Base-by-base conservation (phyloP, 2,329 filamentous ascomycete species). In the Fusarium sp. region DNA sequence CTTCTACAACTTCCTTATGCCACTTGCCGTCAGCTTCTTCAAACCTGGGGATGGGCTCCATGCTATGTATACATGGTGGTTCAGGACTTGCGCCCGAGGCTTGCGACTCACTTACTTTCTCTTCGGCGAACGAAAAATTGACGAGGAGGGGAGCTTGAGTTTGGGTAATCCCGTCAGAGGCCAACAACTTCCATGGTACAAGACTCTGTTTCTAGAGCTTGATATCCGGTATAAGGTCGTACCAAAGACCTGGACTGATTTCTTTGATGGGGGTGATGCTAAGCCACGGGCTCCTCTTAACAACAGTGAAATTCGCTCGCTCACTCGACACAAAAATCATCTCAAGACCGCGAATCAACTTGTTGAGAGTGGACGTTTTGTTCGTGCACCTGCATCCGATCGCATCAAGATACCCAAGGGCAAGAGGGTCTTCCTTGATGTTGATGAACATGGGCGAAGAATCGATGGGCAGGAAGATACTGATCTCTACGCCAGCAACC, bases 1-100 rank as follows among this genome's bases (percentile, higher is more conserved):
- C 22, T 96, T 98, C 81, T 99, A 98, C 87, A 98, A 98, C 82
- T 97, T 98, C 81, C 85, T 98, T 52, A 96, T 98, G 87, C 96
- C 96, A 0, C 84, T 98, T 55, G 91, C 95, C 18, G 90, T 98
- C 75, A 92, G 90, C 76, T 91, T 94, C 76, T 92, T 98, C 82
- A 94, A 93, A 80, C 95, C 96, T 5, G 94, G 94, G 58, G 93
- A 97, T 79, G 92, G 90, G 2, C 85, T 99, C 7, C 93, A 97
- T 76, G 86, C 88, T 62, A 92, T 98, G 87, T 99, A 98, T 81
- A 92, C 91, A 13, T 98, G 96, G 96, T 99, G 96, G 94, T 98
- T 99, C 84, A 92, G 93, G 75, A 91, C 90, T 77, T 98, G 95
- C 80, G 96, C 95, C 18, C 89, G 94, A 57, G 85, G 87, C 45